Percentiles rank a stretch among this genome's conserved stretches.
Evolutionary conservation across 2,329 filamentous ascomycete genomes (phyloP).

Genomic region (Cladophialophora carrionii): DNA sequence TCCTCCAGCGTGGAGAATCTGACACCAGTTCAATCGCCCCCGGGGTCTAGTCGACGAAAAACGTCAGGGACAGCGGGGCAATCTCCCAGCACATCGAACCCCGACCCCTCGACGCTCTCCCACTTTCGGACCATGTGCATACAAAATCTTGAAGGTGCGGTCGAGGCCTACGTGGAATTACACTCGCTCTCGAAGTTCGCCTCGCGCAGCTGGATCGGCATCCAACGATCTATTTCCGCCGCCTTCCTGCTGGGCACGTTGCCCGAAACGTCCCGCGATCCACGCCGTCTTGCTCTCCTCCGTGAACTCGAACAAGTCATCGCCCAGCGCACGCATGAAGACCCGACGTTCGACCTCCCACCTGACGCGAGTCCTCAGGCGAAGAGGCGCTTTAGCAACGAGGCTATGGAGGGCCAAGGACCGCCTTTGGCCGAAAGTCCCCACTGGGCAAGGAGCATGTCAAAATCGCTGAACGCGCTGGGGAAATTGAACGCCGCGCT

Average conservation of each 20-base stretch:
- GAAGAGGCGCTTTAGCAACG: slow-evolving; percentile 18
- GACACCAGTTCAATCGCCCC: slow-evolving; percentile 33
- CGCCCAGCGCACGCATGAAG: slow-evolving; percentile 46
- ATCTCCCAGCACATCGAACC: slow-evolving; percentile 20
- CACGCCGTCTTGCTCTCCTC: slow-evolving; percentile 47
- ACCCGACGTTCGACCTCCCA: slow-evolving; percentile 33
- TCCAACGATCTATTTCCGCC: slow-evolving; percentile 54
- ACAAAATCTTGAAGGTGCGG: slow-evolving; percentile 58
- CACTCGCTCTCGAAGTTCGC: slow-evolving; percentile 49
- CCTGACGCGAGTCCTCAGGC: slow-evolving; percentile 33
- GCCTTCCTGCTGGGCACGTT: slow-evolving; percentile 53
- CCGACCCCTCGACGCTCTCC: slow-evolving; percentile 25
- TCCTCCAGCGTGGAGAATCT: slow-evolving; percentile 36
- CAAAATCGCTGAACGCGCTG: slow-evolving; percentile 51
- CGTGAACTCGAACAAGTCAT: slow-evolving; percentile 51
- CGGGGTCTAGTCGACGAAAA: slow-evolving; percentile 25
- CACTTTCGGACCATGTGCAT: slow-evolving; percentile 59
- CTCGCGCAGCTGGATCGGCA: slow-evolving; percentile 52
- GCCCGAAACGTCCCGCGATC: slow-evolving; percentile 50
- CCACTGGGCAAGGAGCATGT: slow-evolving; percentile 52
- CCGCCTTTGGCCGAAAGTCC: slow-evolving; percentile 36
- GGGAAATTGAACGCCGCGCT: slow-evolving; percentile 52
- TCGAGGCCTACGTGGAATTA: slow-evolving; percentile 65
- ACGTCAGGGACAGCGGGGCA: slow-evolving; percentile 22
- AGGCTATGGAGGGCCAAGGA: slow-evolving; percentile 19